Evolutionary conservation across 2,329 filamentous ascomycete species (phyloP).

Genomic region (Talaromyces amestolkiae): DNA sequence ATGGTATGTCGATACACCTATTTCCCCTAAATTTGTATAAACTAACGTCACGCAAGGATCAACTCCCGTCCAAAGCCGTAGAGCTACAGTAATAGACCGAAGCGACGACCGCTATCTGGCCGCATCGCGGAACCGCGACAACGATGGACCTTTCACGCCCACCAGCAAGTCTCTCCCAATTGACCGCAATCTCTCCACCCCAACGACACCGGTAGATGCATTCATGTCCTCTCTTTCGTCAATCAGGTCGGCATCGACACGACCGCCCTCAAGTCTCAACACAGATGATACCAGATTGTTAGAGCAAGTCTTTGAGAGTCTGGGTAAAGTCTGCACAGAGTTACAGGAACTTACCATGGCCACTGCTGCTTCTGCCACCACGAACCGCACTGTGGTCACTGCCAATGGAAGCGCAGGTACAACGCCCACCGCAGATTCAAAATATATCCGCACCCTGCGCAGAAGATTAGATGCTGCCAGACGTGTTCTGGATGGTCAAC

Average conservation of each 20-base stretch:
- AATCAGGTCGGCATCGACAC: not conserved
- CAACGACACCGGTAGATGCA: constrained; percentile 20
- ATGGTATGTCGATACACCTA: not conserved
- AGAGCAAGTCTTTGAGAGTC: constrained; percentile 53
- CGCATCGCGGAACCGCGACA: not conserved
- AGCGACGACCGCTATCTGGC: constrained; percentile 5
- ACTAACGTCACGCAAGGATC: constrained; percentile 25
- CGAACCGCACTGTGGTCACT: not conserved
- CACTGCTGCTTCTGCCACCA: constrained; percentile 44
- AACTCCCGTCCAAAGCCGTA: constrained; percentile 17
- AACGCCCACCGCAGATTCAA: constrained; percentile 42
- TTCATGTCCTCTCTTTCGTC: constrained; percentile 20
- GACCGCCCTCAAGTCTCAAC: constrained; percentile 37
- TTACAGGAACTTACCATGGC: constrained; percentile 47
- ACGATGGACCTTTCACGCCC: constrained; percentile 11
- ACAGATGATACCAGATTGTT: constrained; percentile 58
- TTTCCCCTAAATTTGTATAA: not conserved
- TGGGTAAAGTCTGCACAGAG: constrained; percentile 50
- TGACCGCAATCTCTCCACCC: constrained; percentile 14
- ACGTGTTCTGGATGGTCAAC: constrained; percentile 68
- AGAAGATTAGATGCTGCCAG: constrained; percentile 72
- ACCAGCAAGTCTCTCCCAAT: constrained; percentile 1
- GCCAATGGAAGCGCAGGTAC: not conserved
- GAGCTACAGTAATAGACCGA: constrained; percentile 15
- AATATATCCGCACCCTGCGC: constrained; percentile 62